Base-by-base conservation (phyloP, 2,329 filamentous ascomycete genomes). In the Lachnellula occidentalis region DNA sequence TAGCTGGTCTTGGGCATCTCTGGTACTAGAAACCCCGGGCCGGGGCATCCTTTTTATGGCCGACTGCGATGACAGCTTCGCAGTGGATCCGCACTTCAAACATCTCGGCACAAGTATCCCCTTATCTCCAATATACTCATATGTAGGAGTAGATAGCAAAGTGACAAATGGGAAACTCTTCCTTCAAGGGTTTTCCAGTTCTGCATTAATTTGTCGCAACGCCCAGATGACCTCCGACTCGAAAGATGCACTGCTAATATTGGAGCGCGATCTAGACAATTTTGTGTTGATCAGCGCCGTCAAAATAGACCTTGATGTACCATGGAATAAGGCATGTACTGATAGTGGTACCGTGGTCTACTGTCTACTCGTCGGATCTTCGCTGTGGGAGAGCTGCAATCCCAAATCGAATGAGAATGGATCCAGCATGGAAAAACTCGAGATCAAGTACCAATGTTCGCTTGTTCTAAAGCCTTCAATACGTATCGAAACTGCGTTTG, bases 1-100 rank as follows among this genome's bases (percentile, higher is more conserved):
- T 6, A 52, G 34, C 22, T 56, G 54, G 54, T 53, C 54, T 7
- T 56, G 54, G 54, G 54, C 54, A 21, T 54, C 50, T n/a, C 21
- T 53, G 34, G 6, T 24, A 37, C 22, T 53, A 37, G 34, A 27
- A 9, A 14, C 31, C n/a, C 41, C 37, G 5, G 50, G 34, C n/a
- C 15, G 31, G 11, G 43, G 50, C 6, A 47, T 53, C 19, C 6
- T 53, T 24, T 53, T 53, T n/a, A 17, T 34, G 4, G 43, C 43
- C 14, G n/a, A 21, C 24, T 42, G 47, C 24, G 43, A 53, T 31
- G 50, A 53, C 4, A 53, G 14, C 15, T 53, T 53, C 50, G 15
- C 39, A 39, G 12, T 45, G 6, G 42, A 45, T 45, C 4, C 15
- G 17, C 42, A 11, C 2, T 50, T 50, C 34, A 0, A 14, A 5